Conservation (phyloP, 805 yeast species). For the Metschnikowia lochheadii region DNA sequence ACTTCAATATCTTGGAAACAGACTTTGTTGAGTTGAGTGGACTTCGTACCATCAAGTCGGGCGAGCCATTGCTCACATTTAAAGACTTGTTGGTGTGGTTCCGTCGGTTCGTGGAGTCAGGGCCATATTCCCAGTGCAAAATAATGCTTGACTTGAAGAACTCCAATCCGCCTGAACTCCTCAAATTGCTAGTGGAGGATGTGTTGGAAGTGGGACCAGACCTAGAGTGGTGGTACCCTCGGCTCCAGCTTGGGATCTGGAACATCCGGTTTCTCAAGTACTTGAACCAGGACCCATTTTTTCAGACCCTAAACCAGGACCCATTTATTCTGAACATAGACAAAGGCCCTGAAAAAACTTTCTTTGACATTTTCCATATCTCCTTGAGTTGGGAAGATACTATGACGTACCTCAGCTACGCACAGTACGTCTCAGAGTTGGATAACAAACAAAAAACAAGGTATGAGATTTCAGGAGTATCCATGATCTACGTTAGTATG, state of each 20-base stretch:
- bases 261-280: slow-evolving; percentile 34
- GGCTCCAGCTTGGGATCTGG: slow-evolving; percentile 41
- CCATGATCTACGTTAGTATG: slow-evolving; percentile 34
- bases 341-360: slow-evolving; percentile 5
- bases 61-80: slow-evolving; percentile 32
- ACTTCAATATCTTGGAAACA: slow-evolving; percentile 32
- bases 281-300: slow-evolving; percentile 36
- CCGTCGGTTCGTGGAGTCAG: slow-evolving; percentile 15
- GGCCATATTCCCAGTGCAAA: slow-evolving; percentile 16
- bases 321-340: slow-evolving; percentile 23
- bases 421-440: slow-evolving; percentile 28
- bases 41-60: slow-evolving; percentile 27
- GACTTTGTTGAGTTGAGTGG: slow-evolving; percentile 23
- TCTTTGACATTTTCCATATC: slow-evolving; percentile 36
- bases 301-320: slow-evolving; percentile 21
- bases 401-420: slow-evolving; percentile 31
- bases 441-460: slow-evolving; percentile 12
- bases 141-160: slow-evolving; percentile 40
- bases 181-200: slow-evolving; percentile 28
- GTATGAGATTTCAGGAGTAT: slow-evolving; percentile 33
- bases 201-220: slow-evolving; percentile 26
- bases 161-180: slow-evolving; percentile 33
- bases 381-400: slow-evolving; percentile 33
- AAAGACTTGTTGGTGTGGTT: slow-evolving; percentile 33
- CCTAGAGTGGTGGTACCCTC: slow-evolving; percentile 35